A percentile compares a stretch with the other conserved stretches of the same genome.
phyloP scores from a whole-genome alignment of 805 yeast genomes.

The Kregervanrija delftensis region DNA sequence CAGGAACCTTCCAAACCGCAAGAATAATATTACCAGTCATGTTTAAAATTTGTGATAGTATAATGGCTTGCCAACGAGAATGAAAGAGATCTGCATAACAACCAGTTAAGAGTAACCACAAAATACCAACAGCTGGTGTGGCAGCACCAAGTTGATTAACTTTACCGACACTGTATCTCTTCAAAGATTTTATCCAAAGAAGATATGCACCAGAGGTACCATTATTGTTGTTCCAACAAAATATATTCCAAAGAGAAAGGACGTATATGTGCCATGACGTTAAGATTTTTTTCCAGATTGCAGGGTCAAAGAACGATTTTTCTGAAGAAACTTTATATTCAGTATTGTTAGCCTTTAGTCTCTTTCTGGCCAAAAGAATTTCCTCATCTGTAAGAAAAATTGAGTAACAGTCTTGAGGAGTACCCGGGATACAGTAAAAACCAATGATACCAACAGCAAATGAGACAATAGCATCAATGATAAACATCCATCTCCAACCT shows the following conservation, averaged over 20 bases:
- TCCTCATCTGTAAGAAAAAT: constrained; percentile 47
- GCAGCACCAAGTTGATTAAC: constrained; percentile 34
- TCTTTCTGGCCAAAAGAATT: constrained; percentile 39
- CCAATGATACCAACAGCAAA: constrained; percentile 27
- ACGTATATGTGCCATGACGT: constrained; percentile 35
- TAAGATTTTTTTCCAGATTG: constrained; percentile 31
- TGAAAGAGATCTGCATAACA: constrained; percentile 31
- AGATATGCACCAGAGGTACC: not conserved
- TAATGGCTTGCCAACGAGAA: constrained; percentile 6
- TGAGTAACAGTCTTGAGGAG: constrained; percentile 48
- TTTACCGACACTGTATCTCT: constrained; percentile 24
- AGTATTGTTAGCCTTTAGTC: constrained; percentile 22
- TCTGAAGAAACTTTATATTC: constrained; percentile 10
- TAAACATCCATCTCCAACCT: constrained; percentile 65
- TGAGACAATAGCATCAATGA: constrained; percentile 47
- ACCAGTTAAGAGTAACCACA: constrained; percentile 34
- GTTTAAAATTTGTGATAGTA: constrained; percentile 4
- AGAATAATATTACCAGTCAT: constrained; percentile 15
- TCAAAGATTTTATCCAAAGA: constrained; percentile 1
- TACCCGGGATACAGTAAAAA: constrained; percentile 43
- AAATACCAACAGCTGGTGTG: constrained; percentile 36
- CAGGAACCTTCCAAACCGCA: constrained; percentile 42
- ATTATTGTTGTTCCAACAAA: constrained; percentile 1
- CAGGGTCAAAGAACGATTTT: constrained; percentile 23
- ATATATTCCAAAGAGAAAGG: constrained; percentile 14